A percentile compares a stretch with the other conserved stretches of the same genome.
phyloP scores from a whole-genome alignment of 306 rosid species.

The Sesbania bispinosa region DNA sequence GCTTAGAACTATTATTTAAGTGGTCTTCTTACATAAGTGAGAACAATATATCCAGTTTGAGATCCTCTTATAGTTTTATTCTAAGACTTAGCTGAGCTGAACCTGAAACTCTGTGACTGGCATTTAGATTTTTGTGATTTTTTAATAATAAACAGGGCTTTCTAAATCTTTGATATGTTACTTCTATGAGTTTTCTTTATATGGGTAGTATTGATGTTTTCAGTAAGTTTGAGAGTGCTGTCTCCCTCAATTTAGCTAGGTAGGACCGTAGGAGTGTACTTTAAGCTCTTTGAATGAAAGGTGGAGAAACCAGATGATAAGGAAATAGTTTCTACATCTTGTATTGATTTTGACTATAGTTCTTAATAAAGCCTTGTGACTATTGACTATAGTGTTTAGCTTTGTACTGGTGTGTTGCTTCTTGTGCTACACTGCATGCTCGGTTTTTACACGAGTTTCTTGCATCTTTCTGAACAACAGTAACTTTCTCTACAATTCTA shows the following conservation, averaged over 20 bases:
- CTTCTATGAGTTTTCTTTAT: constrained; percentile 3
- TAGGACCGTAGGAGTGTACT: neutral
- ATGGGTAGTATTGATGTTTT: neutral
- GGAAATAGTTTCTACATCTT: constrained; percentile 16
- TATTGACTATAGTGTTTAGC: neutral
- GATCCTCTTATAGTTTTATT: neutral
- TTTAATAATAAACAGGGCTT: neutral
- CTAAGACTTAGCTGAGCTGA: neutral
- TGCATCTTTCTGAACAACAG: constrained; percentile 1
- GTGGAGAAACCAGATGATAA: neutral
- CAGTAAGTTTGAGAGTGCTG: neutral
- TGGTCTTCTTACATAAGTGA: no score
- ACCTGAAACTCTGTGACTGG: neutral
- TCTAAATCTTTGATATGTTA: constrained; percentile 1
- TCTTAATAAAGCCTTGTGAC: neutral
- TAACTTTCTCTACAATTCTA: constrained; percentile 35
- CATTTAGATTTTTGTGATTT: neutral
- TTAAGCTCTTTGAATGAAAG: constrained; percentile 17
- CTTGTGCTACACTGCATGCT: neutral
- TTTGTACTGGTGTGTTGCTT: neutral
- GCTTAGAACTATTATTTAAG: no score
- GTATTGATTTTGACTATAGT: neutral
- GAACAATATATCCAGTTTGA: no score
- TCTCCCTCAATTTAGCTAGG: constrained; percentile 6
- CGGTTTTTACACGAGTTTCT: neutral